Percentiles rank a stretch among this genome's conserved stretches.
These are phyloP conservation scores for Trypanosoma caninum DNA, from an alignment of 208 protist genomes.

Conservation along the genomic window DNA sequence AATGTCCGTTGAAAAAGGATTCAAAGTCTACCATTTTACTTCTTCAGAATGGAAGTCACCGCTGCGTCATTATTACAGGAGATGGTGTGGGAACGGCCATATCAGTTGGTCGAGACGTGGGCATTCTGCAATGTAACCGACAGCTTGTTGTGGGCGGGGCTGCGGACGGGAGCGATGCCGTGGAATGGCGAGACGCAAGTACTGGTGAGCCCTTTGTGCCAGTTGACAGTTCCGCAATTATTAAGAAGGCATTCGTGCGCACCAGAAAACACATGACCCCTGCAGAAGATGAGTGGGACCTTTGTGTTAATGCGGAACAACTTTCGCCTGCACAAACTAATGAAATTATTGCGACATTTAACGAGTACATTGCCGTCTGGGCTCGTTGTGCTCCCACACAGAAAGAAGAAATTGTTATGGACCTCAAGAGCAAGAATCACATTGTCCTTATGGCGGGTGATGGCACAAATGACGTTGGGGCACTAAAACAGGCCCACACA, in stretches of 20 bases:
- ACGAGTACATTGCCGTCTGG: conserved; percentile 85
- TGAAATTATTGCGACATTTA: conserved; percentile 58
- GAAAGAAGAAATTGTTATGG: conserved; percentile 87
- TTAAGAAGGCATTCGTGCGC: conserved; percentile 60
- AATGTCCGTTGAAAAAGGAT: conserved; percentile 94
- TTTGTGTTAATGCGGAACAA: conserved; percentile 82
- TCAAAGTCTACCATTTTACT: conserved; percentile 77
- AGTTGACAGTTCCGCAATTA: conserved; percentile 25
- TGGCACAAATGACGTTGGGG: conserved; percentile 98
- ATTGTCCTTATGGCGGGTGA: conserved; percentile 93
- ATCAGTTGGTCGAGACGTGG: conserved; percentile 92
- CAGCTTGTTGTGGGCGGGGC: conserved; percentile 56
- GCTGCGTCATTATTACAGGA: conserved; percentile 97
- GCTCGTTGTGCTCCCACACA: conserved; percentile 87
- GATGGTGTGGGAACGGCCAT: conserved; percentile 97
- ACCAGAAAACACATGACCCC: conserved; percentile 32
- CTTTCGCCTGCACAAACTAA: conserved; percentile 34
- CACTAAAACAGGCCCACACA: conserved; percentile 98
- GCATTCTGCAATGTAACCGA: conserved; percentile 64
- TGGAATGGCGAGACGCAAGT: conserved; percentile 67
- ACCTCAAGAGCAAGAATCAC: conserved; percentile 83
- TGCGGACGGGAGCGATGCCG: conserved; percentile 16
- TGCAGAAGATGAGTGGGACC: conserved; percentile 61
- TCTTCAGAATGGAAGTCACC: conserved; percentile 79
- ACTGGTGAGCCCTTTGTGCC: conserved; percentile 35